Evolutionary conservation across 2,329 filamentous ascomycete species (phyloP), one percentile per base, ranked within the genome.

Genomic region (Pseudocercospora musae): DNA sequence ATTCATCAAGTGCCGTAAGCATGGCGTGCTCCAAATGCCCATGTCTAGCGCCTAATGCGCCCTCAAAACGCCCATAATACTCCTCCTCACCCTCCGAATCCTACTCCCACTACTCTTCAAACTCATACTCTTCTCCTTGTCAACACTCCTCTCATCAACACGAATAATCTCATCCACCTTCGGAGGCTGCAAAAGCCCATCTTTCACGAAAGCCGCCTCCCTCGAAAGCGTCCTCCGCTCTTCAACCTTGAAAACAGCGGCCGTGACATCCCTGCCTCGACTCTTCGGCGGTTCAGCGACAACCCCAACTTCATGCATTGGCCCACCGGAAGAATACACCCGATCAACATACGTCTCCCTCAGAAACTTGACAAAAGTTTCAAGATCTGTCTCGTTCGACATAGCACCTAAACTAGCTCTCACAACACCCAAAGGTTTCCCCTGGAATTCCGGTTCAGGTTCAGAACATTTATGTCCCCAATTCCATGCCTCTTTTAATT

Each of bases 351-450:
- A 72, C 1, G 50, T 67, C 15, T 67, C 65, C 6, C 64, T 46
- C 15, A 72, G 50, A 59, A 73, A 73, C 8, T 53, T n/a, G 8
- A 94, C 66, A 57, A 97, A 90, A 8, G 76, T 79, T 31, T 88
- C 82, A 13, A 96, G 85, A 73, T 98, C 94, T 5, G 81, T 79
- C 23, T 85, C 72, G 20, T 86, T 93, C 71, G 90, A 96, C 90
- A 96, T 96, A 0, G 93, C 91, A 2, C 93, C 94, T 0, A 97
- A 76, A 70, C 92, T 97, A 31, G 87, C 86, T 64, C 94, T 86
- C 64, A 97, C 86, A 31, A 95, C 86, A 0, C 94, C 94, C 0
- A 91, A 96, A 3, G 93, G 91, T 70, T 92, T 95, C n/a, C 91
- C 92, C 29, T 84, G 82, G 66, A 93, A 86, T 40, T 96, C 83